phyloP scores from a whole-genome alignment of 1,139 yeast genomes.

The Debaryomycetaceae sp. region DNA sequence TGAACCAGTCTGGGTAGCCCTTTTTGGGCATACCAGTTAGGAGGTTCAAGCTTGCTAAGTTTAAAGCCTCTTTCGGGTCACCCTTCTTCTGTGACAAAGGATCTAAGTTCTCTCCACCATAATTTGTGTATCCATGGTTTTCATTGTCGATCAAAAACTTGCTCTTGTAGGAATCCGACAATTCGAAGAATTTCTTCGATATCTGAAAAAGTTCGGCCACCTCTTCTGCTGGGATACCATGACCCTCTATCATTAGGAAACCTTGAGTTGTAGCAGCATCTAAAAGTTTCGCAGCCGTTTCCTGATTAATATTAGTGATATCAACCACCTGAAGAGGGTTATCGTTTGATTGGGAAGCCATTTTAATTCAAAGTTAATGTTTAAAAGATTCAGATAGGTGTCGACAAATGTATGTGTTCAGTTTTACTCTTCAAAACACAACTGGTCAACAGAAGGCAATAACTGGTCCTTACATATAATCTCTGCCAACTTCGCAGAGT shows the following conservation, averaged over 20 bases:
- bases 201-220: constrained; percentile 52
- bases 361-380: background rate
- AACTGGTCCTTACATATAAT: background rate
- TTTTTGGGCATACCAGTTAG: constrained; percentile 31
- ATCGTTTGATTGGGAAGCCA: constrained; percentile 5
- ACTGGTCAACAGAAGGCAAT: too few species aligned
- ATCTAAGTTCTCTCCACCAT: constrained; percentile 58
- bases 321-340: constrained; percentile 55
- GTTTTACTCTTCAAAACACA: too few species aligned
- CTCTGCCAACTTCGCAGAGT: background rate
- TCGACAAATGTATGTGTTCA: too few species aligned
- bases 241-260: constrained; percentile 71
- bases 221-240: constrained; percentile 57
- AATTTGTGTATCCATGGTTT: constrained; percentile 63
- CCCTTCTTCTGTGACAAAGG: constrained; percentile 45
- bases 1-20: constrained; percentile 45
- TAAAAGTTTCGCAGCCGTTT: constrained; percentile 51
- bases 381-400: background rate
- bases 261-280: constrained; percentile 70
- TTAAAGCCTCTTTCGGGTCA: constrained; percentile 63
- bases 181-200: constrained; percentile 54
- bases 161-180: constrained; percentile 48
- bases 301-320: constrained; percentile 40
- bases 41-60: constrained; percentile 41
- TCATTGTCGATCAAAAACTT: constrained; percentile 44